Conservation (phyloP, 164 flowering plant species). For the Piper betle region DNA sequence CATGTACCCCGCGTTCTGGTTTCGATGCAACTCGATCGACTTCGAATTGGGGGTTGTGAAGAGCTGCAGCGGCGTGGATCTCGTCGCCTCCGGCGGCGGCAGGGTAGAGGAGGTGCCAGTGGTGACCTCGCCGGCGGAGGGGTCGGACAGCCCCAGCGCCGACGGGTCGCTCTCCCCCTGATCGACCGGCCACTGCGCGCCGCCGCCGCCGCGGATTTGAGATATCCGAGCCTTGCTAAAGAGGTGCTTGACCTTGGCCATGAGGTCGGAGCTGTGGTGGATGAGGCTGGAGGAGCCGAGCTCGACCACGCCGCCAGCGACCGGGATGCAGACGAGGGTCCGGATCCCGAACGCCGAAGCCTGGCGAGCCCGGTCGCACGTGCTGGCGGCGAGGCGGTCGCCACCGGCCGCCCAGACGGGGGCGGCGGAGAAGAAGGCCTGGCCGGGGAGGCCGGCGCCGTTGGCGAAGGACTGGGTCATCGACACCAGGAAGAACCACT, state of each 20-base stretch:
- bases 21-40: conserved; percentile 9
- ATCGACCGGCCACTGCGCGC: conserved; percentile 21
- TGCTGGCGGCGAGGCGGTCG: conserved; percentile 32
- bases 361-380: conserved; percentile 69
- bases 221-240: conserved; percentile 26
- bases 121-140: conserved; percentile 23
- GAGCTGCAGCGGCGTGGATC: conserved; percentile 15
- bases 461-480: conserved; percentile 69
- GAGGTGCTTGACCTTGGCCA: conserved; percentile 54
- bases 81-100: conserved; percentile 12
- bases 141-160: conserved; percentile 57
- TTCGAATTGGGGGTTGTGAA: conserved; percentile 31
- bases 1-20: conserved; percentile 26
- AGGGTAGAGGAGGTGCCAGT: not conserved
- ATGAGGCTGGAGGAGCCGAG: conserved; percentile 70
- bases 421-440: conserved; percentile 30
- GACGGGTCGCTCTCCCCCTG: conserved; percentile 60
- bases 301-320: conserved; percentile 73
- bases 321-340: conserved; percentile 75
- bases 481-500: conserved; percentile 86
- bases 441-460: conserved; percentile 69
- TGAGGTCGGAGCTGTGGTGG: conserved; percentile 54
- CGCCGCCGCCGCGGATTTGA: conserved; percentile 22
- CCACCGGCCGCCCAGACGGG: conserved; percentile 63
- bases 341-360: conserved; percentile 60